Evolutionary conservation across 805 yeast genomes (phyloP), one percentile per base, ranked within the genome.

Genomic region (Ogataea ganodermae): DNA sequence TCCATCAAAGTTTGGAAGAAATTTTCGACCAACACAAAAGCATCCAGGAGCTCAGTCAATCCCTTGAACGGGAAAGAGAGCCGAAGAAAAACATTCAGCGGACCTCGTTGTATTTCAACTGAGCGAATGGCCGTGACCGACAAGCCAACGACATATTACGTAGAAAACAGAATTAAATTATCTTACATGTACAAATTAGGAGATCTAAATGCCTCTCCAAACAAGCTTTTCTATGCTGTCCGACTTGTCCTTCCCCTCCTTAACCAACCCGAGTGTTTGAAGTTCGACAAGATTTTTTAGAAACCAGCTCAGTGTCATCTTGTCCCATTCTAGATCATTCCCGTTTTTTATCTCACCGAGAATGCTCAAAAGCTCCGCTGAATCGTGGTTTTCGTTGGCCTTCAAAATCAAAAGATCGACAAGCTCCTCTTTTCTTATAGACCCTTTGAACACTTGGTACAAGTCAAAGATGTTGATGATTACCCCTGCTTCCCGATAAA

Each of bases 401-500:
- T 37, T 21, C 21, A 46, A 14, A 13, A 27, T 28, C 37, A 62
- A 28, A 5, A 62, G 38, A 6, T 43, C 18, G 8, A 57, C 47
- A 26, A 66, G 31, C 31, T 53, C 44, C 10, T 45, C 41, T n/a
- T 48, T 53, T 30, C 50, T 50, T 14, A 60, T 41, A 17, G 57
- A 55, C 48, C 73, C 78, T 58, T 61, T 60, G 55, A 61, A 69
- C n/a, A 64, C 70, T 26, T 54, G 53, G 50, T 63, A 68, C 44
- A 69, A 66, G 46, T 68, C 71, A 46, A 57, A 67, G 20, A 68
- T 55, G 44, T 68, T 68, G 31, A 67, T 75, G 24, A 74, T 68
- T 2, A 82, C 72, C 20, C 87, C 86, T 0, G 96, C 91, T 56
- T 90, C 97, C 49, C 94, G 78, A 62, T 84, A 85, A 13, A 88